Evolutionary conservation across 306 rosid genomes (phyloP), one percentile per base, ranked within the genome.

Genomic region (Dalbergia oliveri): DNA sequence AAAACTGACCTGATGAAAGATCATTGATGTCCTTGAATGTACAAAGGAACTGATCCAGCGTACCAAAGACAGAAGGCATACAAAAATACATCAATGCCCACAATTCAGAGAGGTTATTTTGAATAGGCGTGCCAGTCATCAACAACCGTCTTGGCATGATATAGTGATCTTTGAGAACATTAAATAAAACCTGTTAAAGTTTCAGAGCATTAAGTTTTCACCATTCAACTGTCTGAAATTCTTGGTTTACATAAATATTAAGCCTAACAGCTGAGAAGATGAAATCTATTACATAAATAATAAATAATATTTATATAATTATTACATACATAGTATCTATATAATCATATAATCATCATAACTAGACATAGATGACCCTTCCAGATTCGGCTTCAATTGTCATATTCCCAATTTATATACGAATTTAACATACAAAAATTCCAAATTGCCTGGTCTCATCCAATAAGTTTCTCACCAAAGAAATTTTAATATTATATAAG

Each of bases 51-150:
- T 93, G 88, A 47, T 88, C 91, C 73, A 83, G 86, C 81, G 90
- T 78, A 65, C 97, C 97, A 77, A 93, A 94, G 82, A 93, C 85
- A 66, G 91, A 88, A 78, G 99, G 99, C 99, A 94, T 91, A 85
- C 97, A 94, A 74, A 94, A 91, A 80, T 88, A 77, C 93, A 91
- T 81, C 89, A 94, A 83, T 4, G 99, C 92, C 99, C 99, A 94
- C 66, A 94, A 89, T 88, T 94, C 99, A 65, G 90, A 83, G 53
- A 94, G 94, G 78, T 89, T 90, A 86, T 94, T 94, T 83, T 94
- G 97, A 76, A 94, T 90, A 73, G 99, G 99, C 11, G 99, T 94
- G 65, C 99, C 99, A 71, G 97, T 94, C 94, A 94, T 88, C 91
- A 94, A 74, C 88, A 94, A 84, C 61, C 95, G 88, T 80, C 99